Evolutionary conservation across 805 yeast species (phyloP), one percentile per base, ranked within the genome.

Genomic region (Wickerhamiella australiensis): DNA sequence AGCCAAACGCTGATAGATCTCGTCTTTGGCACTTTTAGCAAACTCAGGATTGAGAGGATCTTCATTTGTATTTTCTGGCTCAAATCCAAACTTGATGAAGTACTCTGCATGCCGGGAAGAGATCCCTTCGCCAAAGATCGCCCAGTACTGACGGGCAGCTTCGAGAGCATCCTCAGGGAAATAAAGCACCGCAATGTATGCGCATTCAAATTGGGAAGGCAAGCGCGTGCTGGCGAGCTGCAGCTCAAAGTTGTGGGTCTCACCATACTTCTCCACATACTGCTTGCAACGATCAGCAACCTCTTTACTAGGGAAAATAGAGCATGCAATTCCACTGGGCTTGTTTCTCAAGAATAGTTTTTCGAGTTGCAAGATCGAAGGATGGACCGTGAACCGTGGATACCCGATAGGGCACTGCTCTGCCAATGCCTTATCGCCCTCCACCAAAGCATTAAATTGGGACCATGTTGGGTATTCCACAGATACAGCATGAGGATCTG

Each of bases 31-130:
- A 57, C 97, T 73, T 57, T 79, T 73, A 60, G 77, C 74, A 54
- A 92, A 72, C 3, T 90, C 80, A 5, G 61, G 59, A 61, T 85
- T 86, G 26, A 96, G 95, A 50, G 79, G 82, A 15, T 71, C 69
- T 4, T 85, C 85, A 57, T 78, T 79, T 50, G 80, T 74, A 50
- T 86, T 70, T 64, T 88, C 92, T 54, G 92, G 69, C 49, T 85
- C 85, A 60, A 97, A 76, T 8, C 96, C 97, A 65, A 78, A 90
- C 61, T 41, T 38, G 20, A 47, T 20, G 18, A 47, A 41, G 36
- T 47, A 47, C 21, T 42, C 31, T 3, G 50, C 50, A 22, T 22
- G 40, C 3, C 50, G 45, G 9, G 46, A 41, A 13, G 50, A 41
- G 25, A 47, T 33, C 7, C 50, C 50, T 25, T 47, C 46, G 29